These are phyloP conservation scores for Pichia nanzhaoensis DNA, from an alignment of 805 yeast genomes.

Conservation along the genomic window DNA sequence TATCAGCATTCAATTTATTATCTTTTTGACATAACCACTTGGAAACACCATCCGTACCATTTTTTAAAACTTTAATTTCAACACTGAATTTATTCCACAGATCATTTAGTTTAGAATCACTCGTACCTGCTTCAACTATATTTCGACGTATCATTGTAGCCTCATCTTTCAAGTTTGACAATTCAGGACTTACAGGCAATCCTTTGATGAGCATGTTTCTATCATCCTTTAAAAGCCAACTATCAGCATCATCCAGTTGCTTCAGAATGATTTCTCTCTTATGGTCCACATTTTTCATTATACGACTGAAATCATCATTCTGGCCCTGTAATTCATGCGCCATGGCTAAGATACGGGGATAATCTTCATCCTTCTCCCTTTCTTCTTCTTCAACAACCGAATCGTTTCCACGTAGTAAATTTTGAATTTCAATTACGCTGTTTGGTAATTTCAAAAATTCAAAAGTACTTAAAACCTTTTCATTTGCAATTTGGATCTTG, in stretches of 20 bases:
- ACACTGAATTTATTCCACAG: conserved; percentile 37
- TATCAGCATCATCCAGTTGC: conserved; percentile 7
- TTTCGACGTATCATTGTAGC: conserved; percentile 51
- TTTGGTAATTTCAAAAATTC: conserved; percentile 76
- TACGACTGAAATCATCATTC: neutral
- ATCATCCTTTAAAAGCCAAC: conserved; percentile 30
- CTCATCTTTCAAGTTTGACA: conserved; percentile 40
- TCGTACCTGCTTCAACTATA: conserved; percentile 50
- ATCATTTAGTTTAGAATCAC: conserved; percentile 49
- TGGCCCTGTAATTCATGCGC: conserved; percentile 22
- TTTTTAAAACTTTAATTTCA: conserved; percentile 39
- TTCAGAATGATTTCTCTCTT: conserved; percentile 1
- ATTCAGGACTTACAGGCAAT: neutral
- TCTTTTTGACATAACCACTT: conserved; percentile 20
- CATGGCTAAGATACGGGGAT: conserved; percentile 35
- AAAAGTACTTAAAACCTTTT: conserved; percentile 69
- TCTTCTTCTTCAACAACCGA: conserved; percentile 14
- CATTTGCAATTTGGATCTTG: conserved; percentile 66
- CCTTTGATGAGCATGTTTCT: conserved; percentile 21
- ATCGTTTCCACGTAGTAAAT: conserved; percentile 16
- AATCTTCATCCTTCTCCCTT: conserved; percentile 29
- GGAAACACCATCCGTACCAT: conserved; percentile 39
- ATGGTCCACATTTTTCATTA: neutral
- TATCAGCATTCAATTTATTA: neutral
- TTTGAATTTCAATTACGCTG: conserved; percentile 48